A percentile compares a stretch with the other conserved stretches of the same genome.
Conservation (phyloP, 73 alveolate genomes). For the Tetrahymena thermophila region DNA sequence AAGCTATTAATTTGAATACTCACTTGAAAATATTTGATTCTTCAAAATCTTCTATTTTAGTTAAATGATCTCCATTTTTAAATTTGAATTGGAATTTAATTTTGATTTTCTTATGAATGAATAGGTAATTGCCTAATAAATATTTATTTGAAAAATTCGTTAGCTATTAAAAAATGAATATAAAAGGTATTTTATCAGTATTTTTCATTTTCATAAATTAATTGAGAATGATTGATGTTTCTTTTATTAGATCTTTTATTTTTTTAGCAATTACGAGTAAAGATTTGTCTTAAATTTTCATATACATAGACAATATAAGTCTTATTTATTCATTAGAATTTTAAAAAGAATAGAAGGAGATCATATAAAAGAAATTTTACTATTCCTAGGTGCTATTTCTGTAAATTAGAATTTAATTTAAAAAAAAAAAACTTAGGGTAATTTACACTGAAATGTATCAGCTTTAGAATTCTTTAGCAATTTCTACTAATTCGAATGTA, state of each 20-base stretch:
- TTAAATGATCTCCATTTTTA: not conserved
- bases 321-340: not conserved
- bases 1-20: not conserved
- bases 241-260: no score
- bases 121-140: no score
- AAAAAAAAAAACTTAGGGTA: not conserved
- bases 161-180: no score
- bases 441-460: not conserved
- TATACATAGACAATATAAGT: not conserved
- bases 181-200: no score
- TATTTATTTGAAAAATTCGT: no score
- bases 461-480: not conserved
- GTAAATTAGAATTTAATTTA: no score
- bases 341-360: not conserved
- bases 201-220: no score
- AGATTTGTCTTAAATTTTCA: no score
- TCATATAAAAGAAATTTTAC: not conserved
- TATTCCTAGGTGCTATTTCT: not conserved
- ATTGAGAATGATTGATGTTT: no score
- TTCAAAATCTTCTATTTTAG: not conserved
- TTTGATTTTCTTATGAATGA: no score
- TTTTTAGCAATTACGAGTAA: no score
- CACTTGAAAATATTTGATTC: not conserved
- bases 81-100: not conserved
- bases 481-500: not conserved